Evolutionary conservation across 495 filamentous ascomycete genomes (phyloP).

Genomic region (Penicillium lividum): DNA sequence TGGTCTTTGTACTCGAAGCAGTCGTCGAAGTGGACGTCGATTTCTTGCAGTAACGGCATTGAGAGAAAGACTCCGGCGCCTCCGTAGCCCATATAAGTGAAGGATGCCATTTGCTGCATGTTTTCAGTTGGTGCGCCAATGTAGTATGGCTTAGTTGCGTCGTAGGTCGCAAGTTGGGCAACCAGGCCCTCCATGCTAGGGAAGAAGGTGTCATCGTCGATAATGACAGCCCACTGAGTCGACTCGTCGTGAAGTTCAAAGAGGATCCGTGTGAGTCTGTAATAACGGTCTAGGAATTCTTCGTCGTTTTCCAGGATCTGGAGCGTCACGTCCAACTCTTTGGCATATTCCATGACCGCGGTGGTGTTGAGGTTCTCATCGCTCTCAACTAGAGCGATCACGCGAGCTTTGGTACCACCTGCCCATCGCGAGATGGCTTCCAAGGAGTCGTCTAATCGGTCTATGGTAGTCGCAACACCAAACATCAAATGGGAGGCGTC

Average conservation of each 20-base stretch:
- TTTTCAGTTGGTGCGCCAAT: conserved; percentile 49
- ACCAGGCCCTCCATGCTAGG: conserved; percentile 39
- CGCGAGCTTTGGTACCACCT: conserved; percentile 40
- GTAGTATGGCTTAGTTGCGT: conserved; percentile 37
- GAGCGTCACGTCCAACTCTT: conserved; percentile 39
- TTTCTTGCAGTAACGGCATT: conserved; percentile 29
- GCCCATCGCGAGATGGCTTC: conserved; percentile 53
- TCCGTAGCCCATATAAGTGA: conserved; percentile 42
- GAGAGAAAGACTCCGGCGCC: conserved; percentile 52
- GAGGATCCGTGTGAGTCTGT: conserved; percentile 47
- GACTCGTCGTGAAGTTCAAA: conserved; percentile 31
- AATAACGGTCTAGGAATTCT: conserved; percentile 46
- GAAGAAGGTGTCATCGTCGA: conserved; percentile 64
- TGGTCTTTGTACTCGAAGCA: conserved; percentile 22
- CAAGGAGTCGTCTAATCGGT: conserved; percentile 47
- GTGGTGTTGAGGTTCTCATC: neutral
- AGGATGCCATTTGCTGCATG: conserved; percentile 33
- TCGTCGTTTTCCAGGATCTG: conserved; percentile 41
- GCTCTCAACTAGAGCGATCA: conserved; percentile 41
- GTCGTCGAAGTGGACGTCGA: conserved; percentile 25
- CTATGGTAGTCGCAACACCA: conserved; percentile 52
- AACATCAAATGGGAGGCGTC: conserved; percentile 46
- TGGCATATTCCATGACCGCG: conserved; percentile 4
- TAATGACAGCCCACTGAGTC: conserved; percentile 52
- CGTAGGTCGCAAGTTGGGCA: conserved; percentile 31